Base-by-base conservation (phyloP, 192 early-diverging fungal species). In the Cladochytrium replicatum region DNA sequence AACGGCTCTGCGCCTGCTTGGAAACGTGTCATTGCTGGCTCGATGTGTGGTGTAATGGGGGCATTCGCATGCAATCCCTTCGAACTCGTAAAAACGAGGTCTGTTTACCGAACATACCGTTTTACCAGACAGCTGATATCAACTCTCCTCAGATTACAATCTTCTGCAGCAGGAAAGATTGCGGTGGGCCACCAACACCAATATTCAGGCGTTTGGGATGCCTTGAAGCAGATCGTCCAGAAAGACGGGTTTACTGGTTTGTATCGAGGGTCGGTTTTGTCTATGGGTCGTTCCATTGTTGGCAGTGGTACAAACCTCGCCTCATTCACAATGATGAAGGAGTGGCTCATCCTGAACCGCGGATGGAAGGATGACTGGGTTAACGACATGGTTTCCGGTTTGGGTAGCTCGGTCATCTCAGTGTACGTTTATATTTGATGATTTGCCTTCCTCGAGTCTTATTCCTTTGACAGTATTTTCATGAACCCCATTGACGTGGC, bases 1-100 rank as follows among this genome's bases (percentile, higher is more conserved):
- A 50, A 41, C 32, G 77, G 61, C 29, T 64, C 52, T 39, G 70
- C 78, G 1, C 84, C 84, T 2, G 76, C 69, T 13, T 86, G 82
- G 81, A 86, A 86, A 61, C 66, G 81, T n/a, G 78, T 86, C 68
- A 48, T 84, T 51, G 80, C 82, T 0, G 84, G 84, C 25, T 72
- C 78, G 0, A 58, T 82, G 7, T 84, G 81, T 43, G 84, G 84
- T 29, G 80, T 81, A 22, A 79, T 86, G 76, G 84, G 84, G 8
- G 84, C 84, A 25, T 60, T 84, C 41, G 63, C 71, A 6, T 83
- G 81, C 29, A 86, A 86, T 58, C 84, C 84, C 1, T 86, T 86
- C 51, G 84, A 86, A 57, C 62, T 86, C 4, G 67, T 86, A 47
- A 86, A 86, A 57, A 86, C 84, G 13, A 55, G 63, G 63, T 64